Conservation (phyloP, 139 green algal species). For the Diplosphaera chodatii region DNA sequence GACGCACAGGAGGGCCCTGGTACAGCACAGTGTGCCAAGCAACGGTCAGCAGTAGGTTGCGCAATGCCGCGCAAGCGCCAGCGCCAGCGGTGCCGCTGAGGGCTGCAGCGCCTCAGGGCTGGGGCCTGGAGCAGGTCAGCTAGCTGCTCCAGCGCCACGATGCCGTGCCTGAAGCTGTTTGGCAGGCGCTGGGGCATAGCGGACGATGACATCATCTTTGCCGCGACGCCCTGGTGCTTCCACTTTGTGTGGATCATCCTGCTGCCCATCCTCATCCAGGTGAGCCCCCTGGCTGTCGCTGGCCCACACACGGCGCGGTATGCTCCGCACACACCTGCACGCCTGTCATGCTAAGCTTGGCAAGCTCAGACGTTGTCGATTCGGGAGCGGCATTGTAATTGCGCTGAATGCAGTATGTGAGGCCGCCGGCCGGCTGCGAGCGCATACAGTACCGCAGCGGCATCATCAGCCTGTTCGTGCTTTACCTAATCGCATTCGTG, state of each 20-base stretch:
- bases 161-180: slow-evolving; percentile 47
- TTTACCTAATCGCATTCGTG: slow-evolving; percentile 15
- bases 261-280: neutral
- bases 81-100: too few relatives aligned
- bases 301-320: too few relatives aligned
- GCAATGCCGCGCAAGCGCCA: too few relatives aligned
- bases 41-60: too few relatives aligned
- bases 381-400: too few relatives aligned
- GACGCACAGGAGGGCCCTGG: too few relatives aligned
- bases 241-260: neutral
- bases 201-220: slow-evolving; percentile 30
- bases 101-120: too few relatives aligned
- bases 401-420: neutral
- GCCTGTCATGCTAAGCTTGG: too few relatives aligned
- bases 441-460: slow-evolving; percentile 12
- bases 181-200: slow-evolving; percentile 34
- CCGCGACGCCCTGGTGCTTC: neutral
- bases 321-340: too few relatives aligned
- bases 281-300: neutral
- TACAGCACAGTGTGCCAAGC: too few relatives aligned
- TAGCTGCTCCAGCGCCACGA: neutral
- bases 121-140: too few relatives aligned
- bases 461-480: slow-evolving; percentile 22
- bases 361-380: too few relatives aligned
- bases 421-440: neutral